Evolutionary conservation across 192 early-diverging fungal genomes (phyloP).

Genomic region (Podila horticola): DNA sequence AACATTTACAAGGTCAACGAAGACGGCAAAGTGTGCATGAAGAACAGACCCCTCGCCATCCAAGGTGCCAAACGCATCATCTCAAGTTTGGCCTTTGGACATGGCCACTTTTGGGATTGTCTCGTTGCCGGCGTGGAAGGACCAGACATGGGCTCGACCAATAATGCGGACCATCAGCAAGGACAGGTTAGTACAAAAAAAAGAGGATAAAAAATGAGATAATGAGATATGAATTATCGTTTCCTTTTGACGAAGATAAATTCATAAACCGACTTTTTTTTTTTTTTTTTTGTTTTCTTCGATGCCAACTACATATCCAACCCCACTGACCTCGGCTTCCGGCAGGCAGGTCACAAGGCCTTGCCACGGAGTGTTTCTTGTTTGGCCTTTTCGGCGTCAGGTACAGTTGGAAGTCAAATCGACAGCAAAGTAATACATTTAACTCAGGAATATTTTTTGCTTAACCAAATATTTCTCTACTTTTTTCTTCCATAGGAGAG

Average conservation of each 20-base stretch:
- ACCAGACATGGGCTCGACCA: background rate
- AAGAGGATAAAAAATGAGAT: background rate
- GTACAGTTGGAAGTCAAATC: background rate
- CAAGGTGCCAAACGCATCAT: slow-evolving; percentile 7
- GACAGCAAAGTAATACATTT: background rate
- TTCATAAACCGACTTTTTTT: background rate
- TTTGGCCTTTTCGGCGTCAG: slow-evolving; percentile 23
- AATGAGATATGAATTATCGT: background rate
- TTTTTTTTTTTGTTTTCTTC: slow-evolving; percentile 10
- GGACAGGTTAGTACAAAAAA: slow-evolving; percentile 12
- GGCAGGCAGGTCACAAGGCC: background rate
- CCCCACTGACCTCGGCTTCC: slow-evolving; percentile 13
- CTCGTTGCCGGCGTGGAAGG: slow-evolving; percentile 36
- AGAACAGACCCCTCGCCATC: slow-evolving; percentile 2
- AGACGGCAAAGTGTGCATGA: slow-evolving; percentile 3
- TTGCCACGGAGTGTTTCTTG: slow-evolving; percentile 25
- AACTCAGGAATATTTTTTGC: background rate
- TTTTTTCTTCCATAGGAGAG: background rate
- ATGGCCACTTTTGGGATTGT: slow-evolving; percentile 35
- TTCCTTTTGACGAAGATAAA: no score
- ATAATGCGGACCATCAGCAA: background rate
- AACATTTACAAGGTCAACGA: slow-evolving; percentile 17
- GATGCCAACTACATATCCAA: slow-evolving; percentile 19
- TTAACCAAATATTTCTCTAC: background rate
- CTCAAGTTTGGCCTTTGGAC: slow-evolving; percentile 31